Evolutionary conservation across 1,284 basidiomycete species (phyloP).

Genomic region (Trichosporon inkin): DNA sequence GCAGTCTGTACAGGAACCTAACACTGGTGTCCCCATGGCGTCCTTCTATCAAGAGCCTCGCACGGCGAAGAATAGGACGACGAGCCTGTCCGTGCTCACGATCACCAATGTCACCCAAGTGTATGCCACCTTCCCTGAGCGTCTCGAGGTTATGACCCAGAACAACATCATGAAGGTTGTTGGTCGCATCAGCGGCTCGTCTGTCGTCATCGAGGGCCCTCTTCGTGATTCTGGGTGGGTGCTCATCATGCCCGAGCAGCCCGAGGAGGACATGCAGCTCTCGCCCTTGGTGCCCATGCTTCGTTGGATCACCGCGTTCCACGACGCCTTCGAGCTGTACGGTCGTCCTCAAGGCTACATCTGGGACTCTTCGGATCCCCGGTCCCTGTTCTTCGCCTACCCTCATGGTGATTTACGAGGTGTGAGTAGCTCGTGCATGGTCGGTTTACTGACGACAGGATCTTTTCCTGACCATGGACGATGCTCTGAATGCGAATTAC

Average conservation of each 20-base stretch:
- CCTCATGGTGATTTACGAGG: slow-evolving; percentile 38
- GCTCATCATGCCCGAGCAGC: slow-evolving; percentile 74
- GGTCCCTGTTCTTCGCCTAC: slow-evolving; percentile 48
- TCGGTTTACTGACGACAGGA: slow-evolving; percentile 52
- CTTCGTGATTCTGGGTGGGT: slow-evolving; percentile 69
- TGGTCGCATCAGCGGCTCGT: slow-evolving; percentile 71
- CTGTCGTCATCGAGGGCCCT: slow-evolving; percentile 54
- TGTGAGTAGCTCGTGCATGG: slow-evolving; percentile 26
- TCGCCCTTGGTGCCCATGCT: slow-evolving; percentile 71
- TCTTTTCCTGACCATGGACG: slow-evolving; percentile 83
- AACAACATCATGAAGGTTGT: slow-evolving; percentile 87
- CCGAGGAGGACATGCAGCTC: background rate
- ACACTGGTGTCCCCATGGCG: slow-evolving; percentile 45
- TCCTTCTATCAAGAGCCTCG: slow-evolving; percentile 46
- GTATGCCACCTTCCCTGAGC: slow-evolving; percentile 89
- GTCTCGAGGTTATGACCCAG: slow-evolving; percentile 80
- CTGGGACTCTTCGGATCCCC: slow-evolving; percentile 76
- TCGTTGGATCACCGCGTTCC: slow-evolving; percentile 83
- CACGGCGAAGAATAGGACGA: slow-evolving; percentile 41
- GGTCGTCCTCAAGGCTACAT: slow-evolving; percentile 73
- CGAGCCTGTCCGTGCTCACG: slow-evolving; percentile 38
- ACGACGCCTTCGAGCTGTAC: slow-evolving; percentile 81
- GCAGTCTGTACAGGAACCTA: slow-evolving; percentile 54
- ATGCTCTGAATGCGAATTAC: slow-evolving; percentile 72
- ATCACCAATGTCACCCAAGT: slow-evolving; percentile 48